Conservation (phyloP, 2,329 filamentous ascomycete species). For the Claviceps purpurea region DNA sequence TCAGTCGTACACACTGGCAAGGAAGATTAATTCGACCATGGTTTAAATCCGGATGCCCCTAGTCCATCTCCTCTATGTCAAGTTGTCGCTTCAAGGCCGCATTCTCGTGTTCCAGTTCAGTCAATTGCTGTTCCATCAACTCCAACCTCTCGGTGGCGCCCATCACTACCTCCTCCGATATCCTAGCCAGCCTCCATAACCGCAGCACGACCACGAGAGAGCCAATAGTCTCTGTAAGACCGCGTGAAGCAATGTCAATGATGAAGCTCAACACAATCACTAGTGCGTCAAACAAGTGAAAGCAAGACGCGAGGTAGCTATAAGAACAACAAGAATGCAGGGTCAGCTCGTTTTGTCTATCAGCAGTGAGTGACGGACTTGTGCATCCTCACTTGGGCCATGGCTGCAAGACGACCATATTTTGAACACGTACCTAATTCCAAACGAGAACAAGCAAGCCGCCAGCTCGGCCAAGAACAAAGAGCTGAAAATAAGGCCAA, state of each 20-base stretch:
- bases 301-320: conserved; percentile 44
- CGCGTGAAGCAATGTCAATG: conserved; percentile 47
- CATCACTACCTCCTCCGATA: conserved; percentile 53
- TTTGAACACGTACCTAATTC: conserved; percentile 33
- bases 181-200: conserved; percentile 57
- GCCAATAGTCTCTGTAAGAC: conserved; percentile 47
- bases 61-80: conserved; percentile 6
- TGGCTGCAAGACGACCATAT: neutral
- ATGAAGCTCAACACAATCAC: conserved; percentile 50
- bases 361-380: no score
- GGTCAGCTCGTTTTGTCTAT: neutral
- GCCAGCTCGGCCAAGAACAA: conserved; percentile 52
- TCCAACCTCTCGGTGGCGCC: conserved; percentile 51
- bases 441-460: conserved; percentile 47
- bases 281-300: conserved; percentile 50
- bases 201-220: conserved; percentile 54
- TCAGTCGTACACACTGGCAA: neutral
- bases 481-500: conserved; percentile 46
- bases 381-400: no score
- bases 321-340: neutral
- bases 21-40: neutral
- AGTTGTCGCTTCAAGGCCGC: conserved; percentile 12
- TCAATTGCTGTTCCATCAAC: conserved; percentile 37
- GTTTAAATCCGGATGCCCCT: conserved; percentile 5
- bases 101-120: conserved; percentile 36